Conservation (phyloP, 805 yeast species). For the Barnettozyma vustinii region DNA sequence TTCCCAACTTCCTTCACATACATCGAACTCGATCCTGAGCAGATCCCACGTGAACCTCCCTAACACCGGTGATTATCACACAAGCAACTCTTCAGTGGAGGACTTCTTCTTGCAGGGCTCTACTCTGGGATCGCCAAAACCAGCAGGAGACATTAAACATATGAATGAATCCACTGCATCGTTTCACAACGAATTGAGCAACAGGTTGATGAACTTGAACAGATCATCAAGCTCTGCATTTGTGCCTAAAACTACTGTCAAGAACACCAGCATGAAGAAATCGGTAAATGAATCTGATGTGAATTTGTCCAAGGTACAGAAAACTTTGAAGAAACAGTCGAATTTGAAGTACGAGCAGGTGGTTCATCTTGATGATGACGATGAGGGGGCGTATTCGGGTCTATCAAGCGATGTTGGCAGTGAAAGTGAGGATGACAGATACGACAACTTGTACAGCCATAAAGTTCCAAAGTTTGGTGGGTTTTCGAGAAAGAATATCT, state of each 20-base stretch:
- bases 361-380: conserved; percentile 7
- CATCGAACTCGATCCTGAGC: conserved; percentile 17
- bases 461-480: conserved; percentile 60
- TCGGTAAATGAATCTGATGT: conserved; percentile 9
- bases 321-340: conserved; percentile 4
- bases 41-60: conserved; percentile 13
- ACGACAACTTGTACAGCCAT: conserved; percentile 21
- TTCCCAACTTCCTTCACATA: neutral
- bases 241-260: conserved; percentile 40
- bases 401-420: conserved; percentile 15
- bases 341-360: conserved; percentile 9
- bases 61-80: conserved; percentile 3
- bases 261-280: conserved; percentile 1
- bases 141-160: neutral
- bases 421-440: conserved; percentile 23
- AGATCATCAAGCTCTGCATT: conserved; percentile 16
- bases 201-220: conserved; percentile 5
- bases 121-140: conserved; percentile 4
- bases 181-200: conserved; percentile 10
- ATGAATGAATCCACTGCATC: neutral
- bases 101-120: conserved; percentile 22
- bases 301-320: neutral
- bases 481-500: conserved; percentile 56
- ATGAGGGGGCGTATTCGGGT: conserved; percentile 11
- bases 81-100: conserved; percentile 21